Conservation (phyloP, 2,329 filamentous ascomycete species). For the Nemania sp. region DNA sequence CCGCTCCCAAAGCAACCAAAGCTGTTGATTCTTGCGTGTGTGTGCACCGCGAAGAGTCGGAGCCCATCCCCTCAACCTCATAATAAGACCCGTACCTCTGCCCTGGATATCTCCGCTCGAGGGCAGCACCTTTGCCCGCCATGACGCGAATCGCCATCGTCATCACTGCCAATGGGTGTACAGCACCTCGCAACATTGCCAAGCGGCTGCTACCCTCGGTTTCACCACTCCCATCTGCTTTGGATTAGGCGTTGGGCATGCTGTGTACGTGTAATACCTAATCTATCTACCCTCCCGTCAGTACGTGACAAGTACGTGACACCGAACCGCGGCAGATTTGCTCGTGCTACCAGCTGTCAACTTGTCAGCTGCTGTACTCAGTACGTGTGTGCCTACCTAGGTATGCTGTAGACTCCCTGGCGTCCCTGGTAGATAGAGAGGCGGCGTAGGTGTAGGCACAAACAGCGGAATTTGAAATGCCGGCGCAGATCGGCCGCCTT, state of each 20-base stretch:
- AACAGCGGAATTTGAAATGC: constrained; percentile 6
- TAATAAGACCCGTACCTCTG: constrained; percentile 1
- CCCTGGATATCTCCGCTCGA: constrained; percentile 12
- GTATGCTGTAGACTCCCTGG: too few relatives aligned
- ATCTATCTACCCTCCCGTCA: too few relatives aligned
- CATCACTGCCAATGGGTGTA: neutral
- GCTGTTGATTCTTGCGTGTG: constrained; percentile 23
- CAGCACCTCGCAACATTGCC: neutral
- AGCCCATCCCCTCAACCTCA: constrained; percentile 14
- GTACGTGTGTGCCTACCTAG: too few relatives aligned
- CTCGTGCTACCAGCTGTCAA: too few relatives aligned
- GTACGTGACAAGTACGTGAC: too few relatives aligned
- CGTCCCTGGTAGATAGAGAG: too few relatives aligned
- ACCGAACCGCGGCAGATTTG: too few relatives aligned
- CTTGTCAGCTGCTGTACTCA: too few relatives aligned
- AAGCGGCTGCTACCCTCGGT: too few relatives aligned
- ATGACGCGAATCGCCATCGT: neutral
- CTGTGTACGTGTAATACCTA: too few relatives aligned
- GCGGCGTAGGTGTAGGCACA: neutral
- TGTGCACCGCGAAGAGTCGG: constrained; percentile 38
- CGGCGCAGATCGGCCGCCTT: constrained; percentile 24
- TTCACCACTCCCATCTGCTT: too few relatives aligned
- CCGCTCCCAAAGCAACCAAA: constrained; percentile 32
- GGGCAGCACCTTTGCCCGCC: constrained; percentile 14
- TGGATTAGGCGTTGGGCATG: neutral